phyloP scores from a whole-genome alignment of 2,329 filamentous ascomycete species.

The Calonectria henricotiae region DNA sequence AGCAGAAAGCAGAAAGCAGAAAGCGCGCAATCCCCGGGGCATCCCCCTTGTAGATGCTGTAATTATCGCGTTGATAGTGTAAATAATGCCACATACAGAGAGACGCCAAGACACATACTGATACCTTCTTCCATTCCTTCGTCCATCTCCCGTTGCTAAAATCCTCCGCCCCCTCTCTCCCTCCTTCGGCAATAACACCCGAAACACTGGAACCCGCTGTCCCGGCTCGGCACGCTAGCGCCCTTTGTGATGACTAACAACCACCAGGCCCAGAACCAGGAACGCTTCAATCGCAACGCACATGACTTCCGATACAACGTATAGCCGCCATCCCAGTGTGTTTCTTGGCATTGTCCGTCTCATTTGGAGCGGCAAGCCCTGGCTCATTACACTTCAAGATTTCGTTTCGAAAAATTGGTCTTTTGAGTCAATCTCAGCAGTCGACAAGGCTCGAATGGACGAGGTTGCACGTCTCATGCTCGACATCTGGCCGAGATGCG shows the following conservation, averaged over 20 bases:
- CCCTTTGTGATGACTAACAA: conserved; percentile 13
- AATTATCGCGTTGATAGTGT: neutral
- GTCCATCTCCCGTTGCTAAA: no score
- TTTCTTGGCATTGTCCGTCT: neutral
- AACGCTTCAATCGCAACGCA: neutral
- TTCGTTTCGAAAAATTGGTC: no score
- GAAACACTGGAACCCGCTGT: neutral
- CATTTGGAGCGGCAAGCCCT: neutral
- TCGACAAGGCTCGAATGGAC: neutral
- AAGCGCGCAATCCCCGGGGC: neutral
- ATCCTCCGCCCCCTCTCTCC: neutral
- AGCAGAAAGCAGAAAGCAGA: neutral
- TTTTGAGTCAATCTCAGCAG: neutral
- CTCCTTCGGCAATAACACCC: neutral
- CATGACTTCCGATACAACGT: neutral
- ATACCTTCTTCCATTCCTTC: no score
- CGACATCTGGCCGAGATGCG: conserved; percentile 14
- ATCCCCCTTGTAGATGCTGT: neutral
- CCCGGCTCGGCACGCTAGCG: conserved; percentile 12
- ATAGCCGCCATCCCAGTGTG: neutral
- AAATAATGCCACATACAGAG: neutral
- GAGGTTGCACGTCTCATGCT: conserved; percentile 25
- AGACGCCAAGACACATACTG: no score
- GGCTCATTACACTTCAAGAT: neutral
- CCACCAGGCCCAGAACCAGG: neutral